Conservation (phyloP, 495 filamentous ascomycete species). For the Penicillium antarcticum region DNA sequence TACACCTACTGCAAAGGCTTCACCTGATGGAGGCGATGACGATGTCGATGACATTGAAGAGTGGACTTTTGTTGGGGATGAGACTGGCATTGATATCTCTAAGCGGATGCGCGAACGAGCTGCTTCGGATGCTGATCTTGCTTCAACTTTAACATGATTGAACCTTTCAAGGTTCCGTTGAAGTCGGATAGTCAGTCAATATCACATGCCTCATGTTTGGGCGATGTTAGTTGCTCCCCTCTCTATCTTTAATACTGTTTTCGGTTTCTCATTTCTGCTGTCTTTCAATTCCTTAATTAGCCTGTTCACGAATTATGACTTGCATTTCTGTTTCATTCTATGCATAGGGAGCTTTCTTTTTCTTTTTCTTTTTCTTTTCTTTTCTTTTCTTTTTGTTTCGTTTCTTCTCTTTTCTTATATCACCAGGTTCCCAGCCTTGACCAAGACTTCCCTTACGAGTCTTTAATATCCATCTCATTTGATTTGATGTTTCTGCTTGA, state of each 20-base stretch:
- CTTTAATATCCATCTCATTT: conserved; percentile 1
- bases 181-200: neutral
- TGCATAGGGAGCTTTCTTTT: neutral
- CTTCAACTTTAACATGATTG: conserved; percentile 6
- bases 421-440: neutral
- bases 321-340: neutral
- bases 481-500: neutral
- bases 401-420: neutral
- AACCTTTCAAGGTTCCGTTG: neutral
- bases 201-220: conserved; percentile 2
- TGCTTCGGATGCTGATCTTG: conserved; percentile 24
- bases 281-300: neutral
- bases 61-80: conserved; percentile 75
- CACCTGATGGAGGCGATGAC: conserved; percentile 37
- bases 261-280: neutral
- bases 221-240: neutral
- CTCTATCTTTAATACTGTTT: neutral
- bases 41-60: conserved; percentile 53
- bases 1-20: conserved; percentile 31
- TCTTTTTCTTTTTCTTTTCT: neutral
- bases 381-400: neutral
- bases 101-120: conserved; percentile 37
- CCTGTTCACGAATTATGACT: conserved; percentile 15
- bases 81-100: conserved; percentile 54
- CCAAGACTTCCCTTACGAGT: neutral